Conservation (phyloP, 345 rosid species). For the Dipteronia sinensis region DNA sequence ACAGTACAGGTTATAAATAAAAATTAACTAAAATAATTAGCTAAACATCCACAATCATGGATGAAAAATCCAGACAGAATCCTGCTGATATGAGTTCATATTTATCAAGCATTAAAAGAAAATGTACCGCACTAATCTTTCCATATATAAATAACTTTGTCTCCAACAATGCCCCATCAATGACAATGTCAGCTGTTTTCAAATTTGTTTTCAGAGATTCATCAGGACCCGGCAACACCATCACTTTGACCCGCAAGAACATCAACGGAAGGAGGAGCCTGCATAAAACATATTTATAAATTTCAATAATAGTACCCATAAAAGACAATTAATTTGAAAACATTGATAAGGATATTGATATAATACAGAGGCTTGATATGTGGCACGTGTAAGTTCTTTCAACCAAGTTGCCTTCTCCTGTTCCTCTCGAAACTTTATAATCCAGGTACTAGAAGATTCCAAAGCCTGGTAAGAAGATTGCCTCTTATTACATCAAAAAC, state of each 20-base stretch:
- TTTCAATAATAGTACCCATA: constrained; percentile 11
- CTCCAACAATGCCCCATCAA: constrained; percentile 79
- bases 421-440: constrained; percentile 70
- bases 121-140: constrained; percentile 50
- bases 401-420: constrained; percentile 83
- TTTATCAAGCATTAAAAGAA: constrained; percentile 20
- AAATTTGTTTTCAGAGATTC: constrained; percentile 47
- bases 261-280: constrained; percentile 78
- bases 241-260: constrained; percentile 58
- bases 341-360: constrained; percentile 14
- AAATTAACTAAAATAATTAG: constrained; percentile 19
- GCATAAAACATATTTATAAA: constrained; percentile 21
- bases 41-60: not conserved
- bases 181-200: constrained; percentile 76
- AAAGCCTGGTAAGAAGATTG: constrained; percentile 59
- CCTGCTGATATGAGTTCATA: not conserved
- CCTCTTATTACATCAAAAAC: constrained; percentile 9
- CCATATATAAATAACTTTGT: constrained; percentile 79
- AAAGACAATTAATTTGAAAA: constrained; percentile 17
- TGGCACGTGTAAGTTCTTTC: constrained; percentile 85
- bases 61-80: not conserved
- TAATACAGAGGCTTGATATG: constrained; percentile 93
- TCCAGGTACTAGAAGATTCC: constrained; percentile 93
- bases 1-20: constrained; percentile 11
- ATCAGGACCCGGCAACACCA: constrained; percentile 36